Conservation (phyloP, 768 basidiomycete genomes). For the Suillus plorans region DNA sequence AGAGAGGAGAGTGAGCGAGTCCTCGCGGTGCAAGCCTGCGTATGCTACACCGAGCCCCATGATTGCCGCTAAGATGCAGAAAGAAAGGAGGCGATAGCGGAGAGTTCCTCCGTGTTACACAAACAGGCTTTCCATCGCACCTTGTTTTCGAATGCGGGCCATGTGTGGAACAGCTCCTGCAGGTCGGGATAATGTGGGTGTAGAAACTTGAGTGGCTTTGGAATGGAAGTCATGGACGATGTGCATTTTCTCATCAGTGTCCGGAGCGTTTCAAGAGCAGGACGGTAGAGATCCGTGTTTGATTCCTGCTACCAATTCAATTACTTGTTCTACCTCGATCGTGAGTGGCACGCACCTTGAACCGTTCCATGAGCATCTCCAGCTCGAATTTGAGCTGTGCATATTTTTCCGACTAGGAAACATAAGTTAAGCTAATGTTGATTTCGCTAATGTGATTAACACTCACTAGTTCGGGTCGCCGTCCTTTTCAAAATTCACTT, state of each 20-base stretch:
- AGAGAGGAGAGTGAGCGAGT: constrained; percentile 76
- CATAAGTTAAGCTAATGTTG: constrained; percentile 6
- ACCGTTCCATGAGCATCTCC: constrained; percentile 93
- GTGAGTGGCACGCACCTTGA: constrained; percentile 62
- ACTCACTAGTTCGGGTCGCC: constrained; percentile 65
- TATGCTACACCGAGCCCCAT: constrained; percentile 94
- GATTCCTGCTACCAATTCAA: constrained; percentile 64
- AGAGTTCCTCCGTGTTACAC: constrained; percentile 62
- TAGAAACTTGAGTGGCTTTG: constrained; percentile 97
- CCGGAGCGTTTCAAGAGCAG: constrained; percentile 90
- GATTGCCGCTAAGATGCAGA: constrained; percentile 75
- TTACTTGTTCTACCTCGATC: constrained; percentile 4
- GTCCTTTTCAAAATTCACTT: constrained; percentile 49
- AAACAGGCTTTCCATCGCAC: constrained; percentile 31
- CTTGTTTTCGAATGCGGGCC: constrained; percentile 78
- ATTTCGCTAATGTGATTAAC: constrained; percentile 12
- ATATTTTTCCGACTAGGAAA: constrained; percentile 87
- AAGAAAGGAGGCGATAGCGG: constrained; percentile 83
- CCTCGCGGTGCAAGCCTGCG: constrained; percentile 86
- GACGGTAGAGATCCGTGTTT: constrained; percentile 78
- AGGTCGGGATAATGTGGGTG: constrained; percentile 90
- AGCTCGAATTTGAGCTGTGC: constrained; percentile 89
- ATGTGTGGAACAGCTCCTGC: constrained; percentile 79
- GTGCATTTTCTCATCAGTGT: constrained; percentile 95
- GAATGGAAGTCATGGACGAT: constrained; percentile 98